Conservation (phyloP, 2,329 filamentous ascomycete genomes). For the Colletotrichum sp. region DNA sequence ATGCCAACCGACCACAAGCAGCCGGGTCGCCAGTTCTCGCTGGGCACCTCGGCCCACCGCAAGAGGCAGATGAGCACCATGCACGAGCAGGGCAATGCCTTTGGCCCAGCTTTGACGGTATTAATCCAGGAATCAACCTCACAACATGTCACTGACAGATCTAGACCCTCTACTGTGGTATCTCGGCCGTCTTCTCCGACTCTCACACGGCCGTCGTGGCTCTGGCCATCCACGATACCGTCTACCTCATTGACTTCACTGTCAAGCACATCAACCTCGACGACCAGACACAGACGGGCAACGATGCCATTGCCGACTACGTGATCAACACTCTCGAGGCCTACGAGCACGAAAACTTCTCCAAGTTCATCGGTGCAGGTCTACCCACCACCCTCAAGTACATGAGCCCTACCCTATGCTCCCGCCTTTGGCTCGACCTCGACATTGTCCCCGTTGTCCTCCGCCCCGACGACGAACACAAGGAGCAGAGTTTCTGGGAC, state of each 20-base stretch:
- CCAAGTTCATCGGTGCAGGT: slow-evolving; percentile 79
- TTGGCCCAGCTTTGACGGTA: slow-evolving; percentile 53
- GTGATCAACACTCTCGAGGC: slow-evolving; percentile 60
- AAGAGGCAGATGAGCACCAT: slow-evolving; percentile 51
- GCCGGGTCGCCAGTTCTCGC: slow-evolving; percentile 44
- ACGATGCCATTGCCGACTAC: slow-evolving; percentile 61
- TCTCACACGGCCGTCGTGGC: slow-evolving; percentile 63
- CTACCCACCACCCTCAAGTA: slow-evolving; percentile 64
- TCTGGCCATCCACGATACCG: slow-evolving; percentile 74
- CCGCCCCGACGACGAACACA: slow-evolving; percentile 48
- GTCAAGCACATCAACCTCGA: slow-evolving; percentile 61
- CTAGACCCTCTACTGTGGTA: slow-evolving; percentile 66
- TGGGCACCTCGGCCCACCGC: slow-evolving; percentile 49
- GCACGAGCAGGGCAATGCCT: slow-evolving; percentile 45
- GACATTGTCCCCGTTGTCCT: slow-evolving; percentile 78
- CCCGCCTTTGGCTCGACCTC: slow-evolving; percentile 76
- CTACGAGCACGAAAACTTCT: slow-evolving; percentile 69
- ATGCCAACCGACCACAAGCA: slow-evolving; percentile 1
- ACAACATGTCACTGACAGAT: background rate
- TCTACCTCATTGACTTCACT: slow-evolving; percentile 76
- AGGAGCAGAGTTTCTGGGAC: slow-evolving; percentile 52
- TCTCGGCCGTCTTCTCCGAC: slow-evolving; percentile 59
- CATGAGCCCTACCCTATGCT: slow-evolving; percentile 69
- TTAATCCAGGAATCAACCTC: slow-evolving; percentile 4
- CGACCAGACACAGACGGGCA: slow-evolving; percentile 39